Evolutionary conservation across 2,329 filamentous ascomycete genomes (phyloP), one percentile per base, ranked within the genome.

Genomic region (Colletotrichum scovillei): DNA sequence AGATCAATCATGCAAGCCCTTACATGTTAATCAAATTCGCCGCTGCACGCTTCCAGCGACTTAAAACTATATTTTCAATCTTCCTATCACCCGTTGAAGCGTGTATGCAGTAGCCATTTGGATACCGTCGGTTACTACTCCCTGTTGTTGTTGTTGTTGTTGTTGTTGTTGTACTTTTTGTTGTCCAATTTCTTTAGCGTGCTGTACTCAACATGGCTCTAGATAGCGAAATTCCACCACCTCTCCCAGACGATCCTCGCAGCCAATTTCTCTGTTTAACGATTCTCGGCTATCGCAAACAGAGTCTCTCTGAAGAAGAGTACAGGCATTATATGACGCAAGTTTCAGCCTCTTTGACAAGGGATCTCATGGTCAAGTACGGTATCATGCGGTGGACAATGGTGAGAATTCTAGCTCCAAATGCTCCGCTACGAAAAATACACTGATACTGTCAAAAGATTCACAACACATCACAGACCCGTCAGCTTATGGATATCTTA

Each of bases 351-450:
- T 86, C 86, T 0, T 78, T 88, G 79, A 85, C 83, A 4, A 84
- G 85, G 65, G 83, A 80, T 16, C 79, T 88, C 2, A 87, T 88
- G 85, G 84, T 82, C 1, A 86, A 87, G 72, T 87, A 88, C 69
- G 86, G 86, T 0, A 78, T 88, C 11, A 82, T 81, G 70, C 74
- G 85, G 65, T 88, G 85, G 85, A 87, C 85, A 0, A 76, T 80
- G 79, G 84, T 86, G 65, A 76, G 76, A 28, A 38, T 66, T 9
- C 67, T 63, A 12, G 12, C 38, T 66, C 9, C 8, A 26, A 60
- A 42, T 46, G 30, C 12, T 38, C 19, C 6, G 57, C 57, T 59
- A 59, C 28, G 49, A 59, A 14, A 16, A 12, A 1, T 0, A 42
- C 30, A 30, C 57, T 59, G 30, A 59, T 14, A 38, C 30, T 30